Conservation (phyloP, 768 basidiomycete species). For the Favolaschia claudopus region DNA sequence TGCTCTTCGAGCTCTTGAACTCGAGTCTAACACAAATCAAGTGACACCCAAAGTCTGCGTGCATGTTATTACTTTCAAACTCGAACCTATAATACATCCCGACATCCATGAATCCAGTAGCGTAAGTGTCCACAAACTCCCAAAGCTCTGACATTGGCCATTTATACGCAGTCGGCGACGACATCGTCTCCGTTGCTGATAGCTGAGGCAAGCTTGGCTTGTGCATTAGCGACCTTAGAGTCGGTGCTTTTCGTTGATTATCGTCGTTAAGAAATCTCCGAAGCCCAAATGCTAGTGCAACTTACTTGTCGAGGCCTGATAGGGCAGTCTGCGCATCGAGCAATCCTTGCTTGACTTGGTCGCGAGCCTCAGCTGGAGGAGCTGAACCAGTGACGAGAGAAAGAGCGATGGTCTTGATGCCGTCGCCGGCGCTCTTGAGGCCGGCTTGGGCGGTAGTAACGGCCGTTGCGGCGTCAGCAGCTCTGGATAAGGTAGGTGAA, state of each 20-base stretch:
- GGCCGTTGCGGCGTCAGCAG: slow-evolving; percentile 24
- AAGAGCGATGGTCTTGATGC: slow-evolving; percentile 30
- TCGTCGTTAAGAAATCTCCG: no score
- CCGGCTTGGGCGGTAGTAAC: slow-evolving; percentile 24
- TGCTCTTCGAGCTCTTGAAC: no score
- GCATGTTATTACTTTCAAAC: slow-evolving; percentile 20
- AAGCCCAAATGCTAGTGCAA: no score
- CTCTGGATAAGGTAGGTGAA: slow-evolving; percentile 7
- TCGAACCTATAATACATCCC: slow-evolving; percentile 14
- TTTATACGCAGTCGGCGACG: slow-evolving; percentile 21
- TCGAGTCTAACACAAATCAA: neutral
- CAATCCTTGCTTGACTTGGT: slow-evolving; percentile 25
- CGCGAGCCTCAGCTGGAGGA: slow-evolving; percentile 30
- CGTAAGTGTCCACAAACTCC: neutral
- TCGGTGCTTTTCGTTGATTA: slow-evolving; percentile 7
- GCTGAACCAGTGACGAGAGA: slow-evolving; percentile 30
- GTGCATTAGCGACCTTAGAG: slow-evolving; percentile 11
- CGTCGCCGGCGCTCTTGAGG: slow-evolving; percentile 25
- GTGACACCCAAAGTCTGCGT: slow-evolving; percentile 20
- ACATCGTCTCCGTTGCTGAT: slow-evolving; percentile 21
- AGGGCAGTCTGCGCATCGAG: slow-evolving; percentile 28
- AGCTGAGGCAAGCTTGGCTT: slow-evolving; percentile 16
- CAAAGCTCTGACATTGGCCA: no score
- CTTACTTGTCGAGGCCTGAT: slow-evolving; percentile 21
- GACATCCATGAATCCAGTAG: slow-evolving; percentile 1